Percentiles rank a stretch among this genome's conserved stretches.
These are phyloP conservation scores for Lanmaoa pseudosensibilis DNA, from an alignment of 768 basidiomycete species.

Conservation along the genomic window DNA sequence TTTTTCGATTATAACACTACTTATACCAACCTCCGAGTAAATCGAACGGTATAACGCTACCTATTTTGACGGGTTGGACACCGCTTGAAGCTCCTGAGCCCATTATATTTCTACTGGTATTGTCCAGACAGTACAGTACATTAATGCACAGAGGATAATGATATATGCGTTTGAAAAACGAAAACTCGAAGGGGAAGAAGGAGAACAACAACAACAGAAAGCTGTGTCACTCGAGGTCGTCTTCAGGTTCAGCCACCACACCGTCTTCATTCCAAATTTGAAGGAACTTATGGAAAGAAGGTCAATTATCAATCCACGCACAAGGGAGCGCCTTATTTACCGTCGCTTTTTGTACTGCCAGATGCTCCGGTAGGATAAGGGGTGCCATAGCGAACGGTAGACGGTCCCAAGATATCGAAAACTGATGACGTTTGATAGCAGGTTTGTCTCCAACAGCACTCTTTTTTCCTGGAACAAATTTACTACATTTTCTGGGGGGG, in stretches of 20 bases:
- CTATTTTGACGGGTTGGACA: neutral
- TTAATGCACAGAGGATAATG: conserved; percentile 29
- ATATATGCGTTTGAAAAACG: conserved; percentile 20
- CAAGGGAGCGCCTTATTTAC: conserved; percentile 45
- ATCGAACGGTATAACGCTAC: too few species aligned
- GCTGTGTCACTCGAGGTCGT: conserved; percentile 39
- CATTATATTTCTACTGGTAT: conserved; percentile 14
- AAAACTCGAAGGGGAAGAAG: neutral
- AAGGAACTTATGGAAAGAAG: conserved; percentile 50
- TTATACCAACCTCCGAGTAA: too few species aligned
- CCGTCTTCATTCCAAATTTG: conserved; percentile 85
- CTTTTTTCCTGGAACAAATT: conserved; percentile 88
- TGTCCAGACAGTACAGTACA: conserved; percentile 27
- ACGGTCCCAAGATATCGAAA: conserved; percentile 69
- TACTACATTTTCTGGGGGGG: conserved; percentile 79
- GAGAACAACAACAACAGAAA: neutral
- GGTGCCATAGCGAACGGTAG: conserved; percentile 65
- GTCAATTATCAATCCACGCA: conserved; percentile 2
- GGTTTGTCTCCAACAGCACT: conserved; percentile 84
- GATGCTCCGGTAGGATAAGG: conserved; percentile 62
- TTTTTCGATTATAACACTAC: too few species aligned
- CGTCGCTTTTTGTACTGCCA: conserved; percentile 55
- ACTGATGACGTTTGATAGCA: conserved; percentile 59
- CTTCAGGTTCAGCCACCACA: conserved; percentile 60
- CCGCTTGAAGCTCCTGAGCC: neutral